Evolutionary conservation across 2,329 filamentous ascomycete genomes (phyloP), one percentile per base, ranked within the genome.

Genomic region (Fusarium compactum): DNA sequence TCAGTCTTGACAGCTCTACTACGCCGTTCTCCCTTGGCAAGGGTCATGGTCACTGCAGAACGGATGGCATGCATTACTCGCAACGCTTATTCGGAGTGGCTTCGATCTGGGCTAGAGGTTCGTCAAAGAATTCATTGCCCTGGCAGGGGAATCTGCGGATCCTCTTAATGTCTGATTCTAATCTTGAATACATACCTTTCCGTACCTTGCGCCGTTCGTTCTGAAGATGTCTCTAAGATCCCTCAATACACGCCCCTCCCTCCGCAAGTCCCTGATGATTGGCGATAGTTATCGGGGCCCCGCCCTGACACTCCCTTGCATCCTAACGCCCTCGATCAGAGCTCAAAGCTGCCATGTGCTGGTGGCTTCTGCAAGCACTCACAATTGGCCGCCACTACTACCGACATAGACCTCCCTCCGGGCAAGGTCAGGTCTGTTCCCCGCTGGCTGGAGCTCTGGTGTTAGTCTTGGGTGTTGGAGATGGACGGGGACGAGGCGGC

Each of bases 131-230:
- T 76, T 65, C 72, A 74, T 53, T 45, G 64, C 61, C 69, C 64
- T 73, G 66, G 71, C 62, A 70, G 67, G 63, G 65, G 69, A 76
- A 74, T 53, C 55, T 56, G 53, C 56, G 48, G 69, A 74, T 73
- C 67, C 58, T 71, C 66, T 67, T 69, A 55, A 70, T 82, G 79
- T 80, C 77, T 81, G 75, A 79, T 77, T 70, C 70, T 78, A 82
- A 83, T 83, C 76, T 83, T 76, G 69, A 76, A 73, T 70, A 76
- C 82, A 83, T 84, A 77, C 61, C 61, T 46, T 45, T 64, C 44
- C n/a, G 61, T 64, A 48, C 81, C 81, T 74, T 62, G 66, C 64
- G 55, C 71, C 47, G 53, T 72, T 69, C 66, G 54, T 53, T 64
- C 54, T 60, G 73, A 74, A 69, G 65, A 69, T 66, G 61, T 65